Conservation (phyloP, 2,329 filamentous ascomycete species). For the Knufia fluminis region DNA sequence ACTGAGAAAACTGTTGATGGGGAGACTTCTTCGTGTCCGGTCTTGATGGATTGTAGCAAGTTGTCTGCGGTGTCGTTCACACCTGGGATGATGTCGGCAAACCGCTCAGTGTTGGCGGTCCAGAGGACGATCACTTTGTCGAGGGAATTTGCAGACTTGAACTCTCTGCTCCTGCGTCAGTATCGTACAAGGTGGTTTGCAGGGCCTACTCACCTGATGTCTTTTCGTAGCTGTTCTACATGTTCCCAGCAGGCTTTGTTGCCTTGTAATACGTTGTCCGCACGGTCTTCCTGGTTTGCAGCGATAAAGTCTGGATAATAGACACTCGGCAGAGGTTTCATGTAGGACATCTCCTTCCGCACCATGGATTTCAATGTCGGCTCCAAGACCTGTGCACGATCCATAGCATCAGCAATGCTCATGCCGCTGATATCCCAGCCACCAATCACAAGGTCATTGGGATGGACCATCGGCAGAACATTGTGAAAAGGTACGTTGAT, state of each 20-base stretch:
- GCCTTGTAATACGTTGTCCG: constrained; percentile 80
- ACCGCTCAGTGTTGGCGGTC: constrained; percentile 98
- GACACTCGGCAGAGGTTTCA: constrained; percentile 85
- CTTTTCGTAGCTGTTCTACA: constrained; percentile 83
- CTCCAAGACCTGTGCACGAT: constrained; percentile 88
- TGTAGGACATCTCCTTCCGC: constrained; percentile 81
- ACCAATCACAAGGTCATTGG: constrained; percentile 87
- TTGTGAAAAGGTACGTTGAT: constrained; percentile 95
- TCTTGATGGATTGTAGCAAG: constrained; percentile 75
- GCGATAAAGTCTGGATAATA: constrained; percentile 99
- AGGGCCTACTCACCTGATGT: constrained; percentile 59
- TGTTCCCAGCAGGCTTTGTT: constrained; percentile 77
- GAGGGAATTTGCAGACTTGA: constrained; percentile 74
- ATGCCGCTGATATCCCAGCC: constrained; percentile 95
- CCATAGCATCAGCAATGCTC: constrained; percentile 86
- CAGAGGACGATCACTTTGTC: constrained; percentile 97
- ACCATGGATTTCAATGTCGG: constrained; percentile 85
- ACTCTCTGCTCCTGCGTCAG: constrained; percentile 49
- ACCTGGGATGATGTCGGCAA: constrained; percentile 74
- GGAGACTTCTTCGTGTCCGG: constrained; percentile 80
- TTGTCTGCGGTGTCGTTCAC: constrained; percentile 97
- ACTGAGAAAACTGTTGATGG: constrained; percentile 95
- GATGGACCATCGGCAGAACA: constrained; percentile 91
- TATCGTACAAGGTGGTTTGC: constrained; percentile 1
- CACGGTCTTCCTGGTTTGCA: constrained; percentile 92